Evolutionary conservation across 139 green algal species (phyloP).

Genomic region (Closterium sp.): DNA sequence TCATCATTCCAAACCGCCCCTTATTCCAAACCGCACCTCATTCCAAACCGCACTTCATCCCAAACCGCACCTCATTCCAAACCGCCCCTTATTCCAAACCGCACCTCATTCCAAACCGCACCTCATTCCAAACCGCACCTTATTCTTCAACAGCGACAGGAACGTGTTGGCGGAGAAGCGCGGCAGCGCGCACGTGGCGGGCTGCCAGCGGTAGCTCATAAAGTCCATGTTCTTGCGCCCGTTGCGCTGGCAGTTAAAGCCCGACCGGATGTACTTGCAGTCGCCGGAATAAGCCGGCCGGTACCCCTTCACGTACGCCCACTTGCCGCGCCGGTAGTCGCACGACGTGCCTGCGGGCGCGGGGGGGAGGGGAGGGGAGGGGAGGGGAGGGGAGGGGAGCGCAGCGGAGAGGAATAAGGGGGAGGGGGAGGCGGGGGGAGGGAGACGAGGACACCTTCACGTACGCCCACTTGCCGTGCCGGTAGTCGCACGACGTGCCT

Average conservation of each 20-base stretch:
- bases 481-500: not conserved
- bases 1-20: too few species aligned
- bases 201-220: not conserved
- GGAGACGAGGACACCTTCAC: not conserved
- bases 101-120: not conserved
- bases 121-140: too few species aligned
- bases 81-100: too few species aligned
- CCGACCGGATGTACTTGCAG: slow-evolving; percentile 3
- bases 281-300: not conserved
- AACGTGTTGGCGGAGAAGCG: not conserved
- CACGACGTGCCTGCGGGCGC: not conserved
- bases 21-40: too few species aligned
- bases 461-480: not conserved
- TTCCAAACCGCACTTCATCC: too few species aligned
- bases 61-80: too few species aligned
- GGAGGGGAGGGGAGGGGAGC: not conserved
- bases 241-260: slow-evolving; percentile 15
- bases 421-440: not conserved
- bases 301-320: not conserved
- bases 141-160: not conserved
- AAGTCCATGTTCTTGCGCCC: not conserved
- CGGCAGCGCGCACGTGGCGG: not conserved
- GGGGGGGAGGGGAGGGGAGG: not conserved
- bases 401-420: not conserved
- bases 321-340: not conserved